phyloP scores from a whole-genome alignment of 768 basidiomycete species.

The Panaeolus cyanescens region DNA sequence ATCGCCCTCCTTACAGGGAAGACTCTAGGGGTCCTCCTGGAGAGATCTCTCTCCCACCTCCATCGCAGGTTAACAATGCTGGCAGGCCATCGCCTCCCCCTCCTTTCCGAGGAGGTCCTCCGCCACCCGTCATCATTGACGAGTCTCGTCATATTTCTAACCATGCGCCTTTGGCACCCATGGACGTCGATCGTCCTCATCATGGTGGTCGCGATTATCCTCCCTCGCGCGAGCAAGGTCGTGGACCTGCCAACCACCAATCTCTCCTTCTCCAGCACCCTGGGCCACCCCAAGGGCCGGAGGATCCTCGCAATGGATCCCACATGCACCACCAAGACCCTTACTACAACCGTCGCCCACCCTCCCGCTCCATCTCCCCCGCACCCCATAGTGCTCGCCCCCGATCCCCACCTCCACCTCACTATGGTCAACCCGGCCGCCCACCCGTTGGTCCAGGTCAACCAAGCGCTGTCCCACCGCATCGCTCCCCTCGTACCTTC shows the following conservation, averaged over 20 bases:
- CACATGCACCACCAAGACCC: conserved; percentile 55
- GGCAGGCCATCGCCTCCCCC: conserved; percentile 52
- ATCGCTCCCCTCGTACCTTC: conserved; percentile 66
- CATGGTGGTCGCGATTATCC: conserved; percentile 56
- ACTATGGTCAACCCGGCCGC: conserved; percentile 47
- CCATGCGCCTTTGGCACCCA: conserved; percentile 76
- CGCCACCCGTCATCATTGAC: conserved; percentile 79
- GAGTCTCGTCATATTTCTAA: conserved; percentile 69
- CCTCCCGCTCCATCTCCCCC: conserved; percentile 64
- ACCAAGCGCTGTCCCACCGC: conserved; percentile 41
- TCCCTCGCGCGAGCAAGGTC: conserved; percentile 44
- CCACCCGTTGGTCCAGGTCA: conserved; percentile 56
- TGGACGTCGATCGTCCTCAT: conserved; percentile 68
- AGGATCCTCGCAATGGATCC: conserved; percentile 49
- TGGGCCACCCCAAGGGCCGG: conserved; percentile 57
- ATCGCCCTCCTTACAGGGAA: conserved; percentile 60
- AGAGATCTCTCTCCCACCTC: conserved; percentile 61
- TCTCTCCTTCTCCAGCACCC: conserved; percentile 67
- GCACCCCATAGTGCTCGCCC: conserved; percentile 55
- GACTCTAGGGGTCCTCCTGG: conserved; percentile 67
- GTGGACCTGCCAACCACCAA: conserved; percentile 60
- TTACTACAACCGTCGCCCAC: conserved; percentile 56
- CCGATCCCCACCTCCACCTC: conserved; percentile 51
- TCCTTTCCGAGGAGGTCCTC: conserved; percentile 82
- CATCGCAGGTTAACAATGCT: conserved; percentile 47